Percentiles rank a stretch among this genome's conserved stretches.
Evolutionary conservation across 139 green algal species (phyloP).

Genomic region (Ulvella scutata): DNA sequence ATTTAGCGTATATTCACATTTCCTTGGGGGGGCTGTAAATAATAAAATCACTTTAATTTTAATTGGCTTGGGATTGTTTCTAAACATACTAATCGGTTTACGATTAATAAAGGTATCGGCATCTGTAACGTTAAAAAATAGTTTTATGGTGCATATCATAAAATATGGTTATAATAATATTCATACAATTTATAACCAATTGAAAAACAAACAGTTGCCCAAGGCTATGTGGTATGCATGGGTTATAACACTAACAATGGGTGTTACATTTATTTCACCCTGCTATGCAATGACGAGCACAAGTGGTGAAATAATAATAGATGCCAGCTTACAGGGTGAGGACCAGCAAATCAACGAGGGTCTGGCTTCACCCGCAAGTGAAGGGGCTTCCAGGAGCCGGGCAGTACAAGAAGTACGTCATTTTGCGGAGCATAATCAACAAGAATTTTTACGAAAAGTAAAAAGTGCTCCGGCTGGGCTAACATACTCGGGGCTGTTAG

Average conservation of each 20-base stretch:
- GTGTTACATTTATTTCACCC: not conserved
- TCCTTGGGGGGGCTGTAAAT: too few relatives aligned
- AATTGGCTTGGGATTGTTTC: not conserved
- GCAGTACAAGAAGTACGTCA: too few relatives aligned
- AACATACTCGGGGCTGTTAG: too few relatives aligned
- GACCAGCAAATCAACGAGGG: too few relatives aligned
- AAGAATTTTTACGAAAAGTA: too few relatives aligned
- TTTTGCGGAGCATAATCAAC: too few relatives aligned
- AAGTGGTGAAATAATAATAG: not conserved
- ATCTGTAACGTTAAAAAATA: not conserved
- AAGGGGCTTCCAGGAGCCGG: too few relatives aligned
- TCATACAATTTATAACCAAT: not conserved
- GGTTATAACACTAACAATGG: not conserved
- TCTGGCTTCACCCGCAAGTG: too few relatives aligned
- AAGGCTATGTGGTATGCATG: not conserved
- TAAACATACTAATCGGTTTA: not conserved
- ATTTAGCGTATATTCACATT: too few relatives aligned
- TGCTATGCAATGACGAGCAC: not conserved
- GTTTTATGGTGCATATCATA: not conserved
- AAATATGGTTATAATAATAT: not conserved
- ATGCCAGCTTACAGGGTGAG: not conserved
- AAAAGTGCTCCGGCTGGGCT: too few relatives aligned
- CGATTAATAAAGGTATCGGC: not conserved
- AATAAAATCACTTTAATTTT: too few relatives aligned
- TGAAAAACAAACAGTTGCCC: not conserved